Evolutionary conservation across 2,329 filamentous ascomycete genomes (phyloP), one percentile per base, ranked within the genome.

Genomic region (Seiridium cupressi): DNA sequence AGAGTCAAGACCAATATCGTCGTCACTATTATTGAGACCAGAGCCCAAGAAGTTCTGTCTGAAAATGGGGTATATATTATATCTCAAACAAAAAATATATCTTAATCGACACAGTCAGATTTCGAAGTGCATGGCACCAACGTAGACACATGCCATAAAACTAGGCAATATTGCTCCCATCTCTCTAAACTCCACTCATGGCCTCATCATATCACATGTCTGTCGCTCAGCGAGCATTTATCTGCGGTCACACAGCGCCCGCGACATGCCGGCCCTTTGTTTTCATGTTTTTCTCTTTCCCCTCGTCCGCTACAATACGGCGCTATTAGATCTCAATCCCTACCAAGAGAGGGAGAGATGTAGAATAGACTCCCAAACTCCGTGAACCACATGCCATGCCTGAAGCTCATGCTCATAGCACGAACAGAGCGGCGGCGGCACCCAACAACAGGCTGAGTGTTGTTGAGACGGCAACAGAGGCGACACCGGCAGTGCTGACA

Each of bases 341-440:
- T 40, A 40, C 34, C 49, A 3, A 51, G 46, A 49, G 47, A n/a
- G 31, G 26, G 42, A 18, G 40, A 55, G 31, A 40, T 32, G 38
- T 31, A 48, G 18, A 44, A 49, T 18, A 32, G 47, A 49, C 47
- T 49, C 31, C 47, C 47, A 49, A 49, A 4, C 38, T 31, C 51
- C 10, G 38, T 32, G 46, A 46, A 49, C 38, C 47, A 42, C 38
- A 42, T 5, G 18, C 48, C 13, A 8, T 10, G 13, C 34, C 32
- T 38, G 2, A 8, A n/a, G 8, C n/a, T 10, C 8, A 36, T 53
- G 49, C 51, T 72, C 57, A 71, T 63, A 84, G 71, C 66, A 84
- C 65, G 32, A 71, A 61, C 60, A 83, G 72, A 60, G 76, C 74
- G 40, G 74, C 76, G 58, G 72, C 80, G 40, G 81, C 61, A 61